Evolutionary conservation across 2,329 filamentous ascomycete species (phyloP).

Genomic region (Didymella pomorum): DNA sequence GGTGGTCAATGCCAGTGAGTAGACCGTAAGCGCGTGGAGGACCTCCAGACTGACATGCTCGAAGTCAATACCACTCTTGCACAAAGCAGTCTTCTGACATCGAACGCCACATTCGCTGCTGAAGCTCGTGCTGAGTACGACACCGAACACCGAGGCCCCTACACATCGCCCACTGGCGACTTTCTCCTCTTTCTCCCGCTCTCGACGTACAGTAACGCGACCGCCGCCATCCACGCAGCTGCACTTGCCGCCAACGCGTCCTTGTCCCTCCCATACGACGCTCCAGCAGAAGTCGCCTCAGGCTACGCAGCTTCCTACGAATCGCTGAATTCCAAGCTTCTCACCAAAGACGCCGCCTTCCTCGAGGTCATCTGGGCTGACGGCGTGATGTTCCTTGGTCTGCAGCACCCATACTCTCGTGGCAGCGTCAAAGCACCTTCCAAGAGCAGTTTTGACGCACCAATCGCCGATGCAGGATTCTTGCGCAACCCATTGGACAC

Average conservation of each 20-base stretch:
- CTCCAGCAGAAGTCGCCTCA: constrained; percentile 27
- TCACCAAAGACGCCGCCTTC: constrained; percentile 26
- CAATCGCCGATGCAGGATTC: constrained; percentile 35
- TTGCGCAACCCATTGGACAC: constrained; percentile 37
- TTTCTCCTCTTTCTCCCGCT: constrained; percentile 36
- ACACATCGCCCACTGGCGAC: constrained; percentile 30
- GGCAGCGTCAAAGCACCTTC: constrained; percentile 35
- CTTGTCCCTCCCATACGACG: constrained; percentile 25
- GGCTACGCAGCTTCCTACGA: constrained; percentile 29
- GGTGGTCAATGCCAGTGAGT: constrained; percentile 26
- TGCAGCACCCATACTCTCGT: constrained; percentile 38
- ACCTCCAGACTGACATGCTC: constrained; percentile 1
- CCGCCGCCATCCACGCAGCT: constrained; percentile 23
- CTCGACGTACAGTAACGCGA: constrained; percentile 30
- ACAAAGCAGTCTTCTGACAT: constrained; percentile 12
- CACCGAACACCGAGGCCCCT: constrained; percentile 20
- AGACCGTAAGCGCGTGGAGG: background rate
- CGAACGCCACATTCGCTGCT: constrained; percentile 33
- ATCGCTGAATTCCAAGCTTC: constrained; percentile 29
- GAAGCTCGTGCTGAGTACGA: constrained; percentile 30
- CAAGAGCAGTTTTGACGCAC: constrained; percentile 33
- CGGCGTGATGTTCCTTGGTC: constrained; percentile 25
- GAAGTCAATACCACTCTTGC: constrained; percentile 26
- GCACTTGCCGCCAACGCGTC: constrained; percentile 27
- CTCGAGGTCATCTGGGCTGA: constrained; percentile 36